Percentiles rank a stretch among this genome's conserved stretches.
Evolutionary conservation across 2,329 filamentous ascomycete species (phyloP).

Genomic region (Penicillium sp.): DNA sequence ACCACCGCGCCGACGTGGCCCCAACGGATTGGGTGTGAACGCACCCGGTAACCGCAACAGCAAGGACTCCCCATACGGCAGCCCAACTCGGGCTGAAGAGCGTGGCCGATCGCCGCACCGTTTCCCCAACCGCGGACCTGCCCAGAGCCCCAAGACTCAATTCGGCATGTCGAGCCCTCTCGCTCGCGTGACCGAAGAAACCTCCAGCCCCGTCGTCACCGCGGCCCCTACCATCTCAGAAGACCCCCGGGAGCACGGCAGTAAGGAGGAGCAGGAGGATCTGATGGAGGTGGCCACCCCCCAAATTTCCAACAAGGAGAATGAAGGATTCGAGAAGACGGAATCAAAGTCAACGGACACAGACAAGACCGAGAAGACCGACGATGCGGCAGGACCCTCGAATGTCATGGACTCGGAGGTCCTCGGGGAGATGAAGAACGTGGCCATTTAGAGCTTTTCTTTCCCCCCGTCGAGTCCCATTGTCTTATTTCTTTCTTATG

Average conservation of each 20-base stretch:
- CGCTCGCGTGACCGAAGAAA: constrained; percentile 48
- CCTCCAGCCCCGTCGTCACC: constrained; percentile 36
- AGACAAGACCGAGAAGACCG: constrained; percentile 32
- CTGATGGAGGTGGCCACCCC: constrained; percentile 42
- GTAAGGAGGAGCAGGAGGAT: constrained; percentile 36
- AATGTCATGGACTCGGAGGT: constrained; percentile 38
- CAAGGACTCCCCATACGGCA: constrained; percentile 53
- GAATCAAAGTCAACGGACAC: constrained; percentile 25
- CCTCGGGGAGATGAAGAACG: constrained; percentile 49
- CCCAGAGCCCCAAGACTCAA: constrained; percentile 45
- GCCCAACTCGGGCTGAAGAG: constrained; percentile 46
- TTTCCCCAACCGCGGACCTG: constrained; percentile 43
- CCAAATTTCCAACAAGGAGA: constrained; percentile 36
- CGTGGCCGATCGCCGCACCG: constrained; percentile 50
- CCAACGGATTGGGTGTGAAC: constrained; percentile 54
- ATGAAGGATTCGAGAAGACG: constrained; percentile 26
- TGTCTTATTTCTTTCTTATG: constrained; percentile 17
- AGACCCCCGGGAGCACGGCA: constrained; percentile 30
- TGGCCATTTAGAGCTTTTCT: constrained; percentile 42
- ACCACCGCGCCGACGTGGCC: constrained; percentile 49
- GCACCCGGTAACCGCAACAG: constrained; percentile 48
- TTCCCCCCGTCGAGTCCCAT: constrained; percentile 9
- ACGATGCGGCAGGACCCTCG: constrained; percentile 29
- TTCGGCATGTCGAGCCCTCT: constrained; percentile 47
- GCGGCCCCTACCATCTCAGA: constrained; percentile 36